Conservation (phyloP, 352 stramenopile genomes). For the Pythium periplocum region DNA sequence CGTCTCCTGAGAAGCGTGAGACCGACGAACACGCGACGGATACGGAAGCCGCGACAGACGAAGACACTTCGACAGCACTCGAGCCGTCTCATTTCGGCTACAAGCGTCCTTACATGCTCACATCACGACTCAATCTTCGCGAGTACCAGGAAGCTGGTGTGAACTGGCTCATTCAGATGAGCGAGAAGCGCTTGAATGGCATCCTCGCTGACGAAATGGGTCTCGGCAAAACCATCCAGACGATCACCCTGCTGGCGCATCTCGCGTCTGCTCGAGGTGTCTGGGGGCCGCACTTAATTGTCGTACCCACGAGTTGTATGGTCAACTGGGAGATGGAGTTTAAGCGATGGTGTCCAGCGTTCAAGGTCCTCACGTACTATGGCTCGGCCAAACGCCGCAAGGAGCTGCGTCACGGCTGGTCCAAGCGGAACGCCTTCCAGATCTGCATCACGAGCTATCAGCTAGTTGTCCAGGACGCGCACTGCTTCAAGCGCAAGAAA, state of each 20-base stretch:
- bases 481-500: conserved; percentile 97
- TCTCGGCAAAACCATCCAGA: conserved; percentile 98
- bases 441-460: conserved; percentile 99
- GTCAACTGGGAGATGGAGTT: conserved; percentile 99
- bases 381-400: conserved; percentile 95
- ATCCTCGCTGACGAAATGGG: conserved; percentile 98
- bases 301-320: conserved; percentile 97
- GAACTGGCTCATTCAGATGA: conserved; percentile 98
- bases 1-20: too few relatives aligned
- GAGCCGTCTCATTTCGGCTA: conserved; percentile 20
- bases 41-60: too few relatives aligned
- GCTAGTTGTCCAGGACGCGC: conserved; percentile 95
- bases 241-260: conserved; percentile 97
- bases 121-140: conserved; percentile 52
- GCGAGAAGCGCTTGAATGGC: conserved; percentile 95
- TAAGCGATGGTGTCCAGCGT: conserved; percentile 95
- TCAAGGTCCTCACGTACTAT: conserved; percentile 99
- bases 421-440: conserved; percentile 95
- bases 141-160: conserved; percentile 87
- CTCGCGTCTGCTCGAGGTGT: conserved; percentile 88
- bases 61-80: neutral
- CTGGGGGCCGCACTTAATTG: conserved; percentile 98
- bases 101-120: conserved; percentile 67
- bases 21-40: too few relatives aligned
- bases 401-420: conserved; percentile 90